Evolutionary conservation across 495 filamentous ascomycete genomes (phyloP).

Genomic region (Talaromyces ruber): DNA sequence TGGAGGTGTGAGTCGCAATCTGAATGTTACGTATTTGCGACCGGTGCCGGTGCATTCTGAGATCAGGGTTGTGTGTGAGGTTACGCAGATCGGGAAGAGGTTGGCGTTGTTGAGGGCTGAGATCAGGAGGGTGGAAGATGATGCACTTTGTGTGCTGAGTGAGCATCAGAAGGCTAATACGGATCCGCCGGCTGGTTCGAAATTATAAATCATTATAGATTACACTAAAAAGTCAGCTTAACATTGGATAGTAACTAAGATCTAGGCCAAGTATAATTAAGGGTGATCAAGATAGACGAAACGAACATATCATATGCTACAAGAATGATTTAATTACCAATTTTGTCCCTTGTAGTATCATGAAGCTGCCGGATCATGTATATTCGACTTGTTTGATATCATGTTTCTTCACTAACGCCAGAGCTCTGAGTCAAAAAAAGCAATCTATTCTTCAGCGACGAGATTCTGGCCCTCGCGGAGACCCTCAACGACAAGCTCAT

Average conservation of each 20-base stretch:
- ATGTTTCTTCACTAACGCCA: not conserved
- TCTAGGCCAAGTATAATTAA: not conserved
- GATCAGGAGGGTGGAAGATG: conserved; percentile 33
- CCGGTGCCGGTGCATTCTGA: conserved; percentile 45
- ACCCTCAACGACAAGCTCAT: conserved; percentile 68
- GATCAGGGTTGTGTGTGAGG: conserved; percentile 48
- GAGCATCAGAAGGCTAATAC: conserved; percentile 65
- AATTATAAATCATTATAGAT: conserved; percentile 1
- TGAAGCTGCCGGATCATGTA: not conserved
- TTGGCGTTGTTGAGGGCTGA: conserved; percentile 38
- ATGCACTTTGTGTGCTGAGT: conserved; percentile 48
- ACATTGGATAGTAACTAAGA: conserved; percentile 5
- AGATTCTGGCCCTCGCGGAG: conserved; percentile 44
- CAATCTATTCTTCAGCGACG: conserved; percentile 36
- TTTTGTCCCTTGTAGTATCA: not conserved
- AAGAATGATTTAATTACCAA: not conserved
- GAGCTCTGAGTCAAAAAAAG: not conserved
- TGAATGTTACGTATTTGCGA: conserved; percentile 60
- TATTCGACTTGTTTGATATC: not conserved
- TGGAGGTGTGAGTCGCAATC: conserved; percentile 57
- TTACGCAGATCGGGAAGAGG: conserved; percentile 53
- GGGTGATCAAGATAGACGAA: not conserved
- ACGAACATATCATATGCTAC: not conserved
- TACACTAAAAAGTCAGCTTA: not conserved
- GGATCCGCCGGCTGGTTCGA: conserved; percentile 32